Evolutionary conservation across 2,329 filamentous ascomycete species (phyloP).

Genomic region (Juglanconis oblonga): DNA sequence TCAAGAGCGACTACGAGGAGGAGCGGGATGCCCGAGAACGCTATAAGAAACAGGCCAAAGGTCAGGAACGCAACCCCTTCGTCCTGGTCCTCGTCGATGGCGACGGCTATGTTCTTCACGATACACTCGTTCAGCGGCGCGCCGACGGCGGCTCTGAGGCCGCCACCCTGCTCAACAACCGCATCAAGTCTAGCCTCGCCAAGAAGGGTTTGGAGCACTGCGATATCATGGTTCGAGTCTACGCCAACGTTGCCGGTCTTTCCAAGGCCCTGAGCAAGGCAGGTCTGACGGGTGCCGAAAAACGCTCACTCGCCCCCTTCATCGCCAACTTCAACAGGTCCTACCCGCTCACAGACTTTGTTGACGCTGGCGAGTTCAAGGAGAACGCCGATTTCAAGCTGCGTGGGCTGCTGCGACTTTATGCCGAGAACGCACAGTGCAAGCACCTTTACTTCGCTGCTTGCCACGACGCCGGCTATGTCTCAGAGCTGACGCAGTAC

Average conservation of each 20-base stretch:
- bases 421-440: constrained; percentile 57
- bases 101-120: constrained; percentile 57
- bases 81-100: constrained; percentile 61
- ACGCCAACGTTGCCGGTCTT: constrained; percentile 52
- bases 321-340: constrained; percentile 55
- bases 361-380: constrained; percentile 60
- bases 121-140: constrained; percentile 43
- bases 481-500: constrained; percentile 53
- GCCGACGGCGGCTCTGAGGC: constrained; percentile 54
- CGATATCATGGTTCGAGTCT: constrained; percentile 53
- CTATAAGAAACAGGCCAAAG: constrained; percentile 51
- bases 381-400: constrained; percentile 61
- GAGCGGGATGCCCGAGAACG: constrained; percentile 50
- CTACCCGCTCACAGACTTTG: constrained; percentile 57
- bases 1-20: constrained; percentile 58
- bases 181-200: constrained; percentile 45
- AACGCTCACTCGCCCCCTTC: constrained; percentile 54
- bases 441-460: constrained; percentile 63
- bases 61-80: constrained; percentile 53
- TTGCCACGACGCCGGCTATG: constrained; percentile 59
- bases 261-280: constrained; percentile 47
- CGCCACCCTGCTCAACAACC: constrained; percentile 50
- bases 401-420: constrained; percentile 45
- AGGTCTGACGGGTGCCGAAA: constrained; percentile 50
- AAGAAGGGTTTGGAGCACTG: constrained; percentile 46